A percentile compares a stretch with the other conserved stretches of the same genome.
phyloP scores from a whole-genome alignment of 495 filamentous ascomycete genomes.

The Ramalina peruviana region DNA sequence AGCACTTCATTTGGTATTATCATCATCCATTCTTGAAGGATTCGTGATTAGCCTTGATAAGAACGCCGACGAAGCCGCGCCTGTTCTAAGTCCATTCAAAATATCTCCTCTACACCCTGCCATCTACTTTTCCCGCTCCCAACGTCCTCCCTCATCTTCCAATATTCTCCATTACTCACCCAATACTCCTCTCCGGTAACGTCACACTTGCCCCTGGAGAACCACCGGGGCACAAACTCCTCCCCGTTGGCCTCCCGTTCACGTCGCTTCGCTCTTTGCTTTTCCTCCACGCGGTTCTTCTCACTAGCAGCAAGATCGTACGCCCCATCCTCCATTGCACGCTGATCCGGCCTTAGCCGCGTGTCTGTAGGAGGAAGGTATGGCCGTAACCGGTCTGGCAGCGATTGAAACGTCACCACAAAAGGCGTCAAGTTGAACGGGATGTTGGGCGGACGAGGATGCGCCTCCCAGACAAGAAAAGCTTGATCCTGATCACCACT shows the following conservation, averaged over 20 bases:
- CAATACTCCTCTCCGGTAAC: slow-evolving; percentile 84
- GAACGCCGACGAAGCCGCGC: too few relatives aligned
- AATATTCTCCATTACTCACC: slow-evolving; percentile 75
- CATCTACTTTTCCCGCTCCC: slow-evolving; percentile 37
- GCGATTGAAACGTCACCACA: slow-evolving; percentile 80
- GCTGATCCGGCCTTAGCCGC: slow-evolving; percentile 77
- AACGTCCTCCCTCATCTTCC: slow-evolving; percentile 48
- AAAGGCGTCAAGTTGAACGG: slow-evolving; percentile 98
- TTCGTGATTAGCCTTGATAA: too few relatives aligned
- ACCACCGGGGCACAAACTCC: slow-evolving; percentile 78
- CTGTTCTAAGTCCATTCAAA: slow-evolving; percentile 20
- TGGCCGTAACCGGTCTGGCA: slow-evolving; percentile 58
- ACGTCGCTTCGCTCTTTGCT: slow-evolving; percentile 64
- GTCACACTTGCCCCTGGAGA: slow-evolving; percentile 52
- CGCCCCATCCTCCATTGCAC: slow-evolving; percentile 97
- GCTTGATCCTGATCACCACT: slow-evolving; percentile 46
- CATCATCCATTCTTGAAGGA: too few relatives aligned
- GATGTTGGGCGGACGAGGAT: slow-evolving; percentile 65
- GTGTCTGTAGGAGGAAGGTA: slow-evolving; percentile 86
- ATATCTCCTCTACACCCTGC: slow-evolving; percentile 51
- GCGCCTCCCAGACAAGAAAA: slow-evolving; percentile 83
- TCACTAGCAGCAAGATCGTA: slow-evolving; percentile 86
- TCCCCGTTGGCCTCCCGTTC: slow-evolving; percentile 62
- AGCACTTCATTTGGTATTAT: too few relatives aligned
- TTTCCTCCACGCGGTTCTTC: slow-evolving; percentile 93